Percentiles rank a stretch among this genome's conserved stretches.
phyloP scores from a whole-genome alignment of 1,139 yeast species.

The Saccharomycopsis phalli region DNA sequence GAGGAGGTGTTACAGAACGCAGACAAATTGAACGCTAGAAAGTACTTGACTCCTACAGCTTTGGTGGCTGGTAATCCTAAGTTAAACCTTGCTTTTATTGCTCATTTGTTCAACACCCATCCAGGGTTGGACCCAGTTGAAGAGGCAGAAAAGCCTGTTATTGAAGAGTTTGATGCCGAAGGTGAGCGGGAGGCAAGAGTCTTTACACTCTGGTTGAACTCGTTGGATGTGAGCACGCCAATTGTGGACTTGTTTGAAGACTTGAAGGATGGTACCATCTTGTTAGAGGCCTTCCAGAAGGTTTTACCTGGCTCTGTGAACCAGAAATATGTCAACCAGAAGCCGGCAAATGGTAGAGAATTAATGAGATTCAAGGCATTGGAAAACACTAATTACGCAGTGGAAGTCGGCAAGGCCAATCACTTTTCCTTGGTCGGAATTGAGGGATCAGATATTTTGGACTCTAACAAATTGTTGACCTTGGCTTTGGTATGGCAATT shows the following conservation, averaged over 20 bases:
- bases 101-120: slow-evolving; percentile 89
- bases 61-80: slow-evolving; percentile 95
- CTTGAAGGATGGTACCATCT: slow-evolving; percentile 82
- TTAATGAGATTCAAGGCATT: slow-evolving; percentile 86
- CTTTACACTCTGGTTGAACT: slow-evolving; percentile 93
- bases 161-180: slow-evolving; percentile 95
- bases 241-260: slow-evolving; percentile 89
- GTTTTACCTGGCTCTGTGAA: slow-evolving; percentile 92
- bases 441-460: slow-evolving; percentile 95
- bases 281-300: slow-evolving; percentile 90
- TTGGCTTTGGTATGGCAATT: slow-evolving; percentile 98
- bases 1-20: slow-evolving; percentile 80
- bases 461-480: slow-evolving; percentile 82
- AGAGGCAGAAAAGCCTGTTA: slow-evolving; percentile 80
- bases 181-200: slow-evolving; percentile 99
- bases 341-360: slow-evolving; percentile 62
- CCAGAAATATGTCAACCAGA: slow-evolving; percentile 71
- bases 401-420: slow-evolving; percentile 88
- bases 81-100: slow-evolving; percentile 93
- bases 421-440: slow-evolving; percentile 93
- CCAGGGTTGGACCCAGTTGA: slow-evolving; percentile 96
- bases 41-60: slow-evolving; percentile 88
- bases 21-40: slow-evolving; percentile 85
- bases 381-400: slow-evolving; percentile 94
- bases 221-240: slow-evolving; percentile 92